Evolutionary conservation across 176 grass and related monocot genomes (phyloP).

Genomic region (Juncus effusus): DNA sequence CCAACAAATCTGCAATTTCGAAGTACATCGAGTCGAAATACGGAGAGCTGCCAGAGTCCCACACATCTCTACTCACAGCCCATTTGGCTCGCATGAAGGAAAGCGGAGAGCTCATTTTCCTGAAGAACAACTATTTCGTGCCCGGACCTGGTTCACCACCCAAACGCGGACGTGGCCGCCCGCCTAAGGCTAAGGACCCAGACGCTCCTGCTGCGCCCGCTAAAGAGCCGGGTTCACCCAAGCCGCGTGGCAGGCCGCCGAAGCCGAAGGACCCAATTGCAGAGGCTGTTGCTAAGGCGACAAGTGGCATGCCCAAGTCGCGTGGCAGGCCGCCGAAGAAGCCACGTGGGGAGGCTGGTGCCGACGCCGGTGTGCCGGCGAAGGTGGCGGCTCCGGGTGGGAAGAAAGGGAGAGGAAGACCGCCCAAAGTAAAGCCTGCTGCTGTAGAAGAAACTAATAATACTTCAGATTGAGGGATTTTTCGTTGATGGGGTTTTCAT

Average conservation of each 20-base stretch:
- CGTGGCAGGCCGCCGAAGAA: constrained; percentile 59
- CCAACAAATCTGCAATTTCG: constrained; percentile 63
- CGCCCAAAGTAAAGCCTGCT: constrained; percentile 51
- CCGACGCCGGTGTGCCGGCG: neutral
- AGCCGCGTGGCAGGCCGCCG: constrained; percentile 51
- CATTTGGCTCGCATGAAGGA: constrained; percentile 74
- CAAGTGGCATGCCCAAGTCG: constrained; percentile 36
- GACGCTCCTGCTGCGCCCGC: neutral
- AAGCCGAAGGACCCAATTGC: constrained; percentile 53
- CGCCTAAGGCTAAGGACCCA: constrained; percentile 43
- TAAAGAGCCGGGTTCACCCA: constrained; percentile 4
- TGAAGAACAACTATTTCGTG: constrained; percentile 53
- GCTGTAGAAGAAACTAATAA: neutral
- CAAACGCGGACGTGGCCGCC: constrained; percentile 67
- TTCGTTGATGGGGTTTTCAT: constrained; percentile 1
- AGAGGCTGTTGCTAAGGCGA: constrained; percentile 34
- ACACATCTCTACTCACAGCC: constrained; percentile 41
- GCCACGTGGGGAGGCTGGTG: constrained; percentile 21
- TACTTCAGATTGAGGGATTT: neutral
- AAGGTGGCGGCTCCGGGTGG: constrained; percentile 1
- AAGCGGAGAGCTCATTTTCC: constrained; percentile 42
- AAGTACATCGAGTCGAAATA: constrained; percentile 58
- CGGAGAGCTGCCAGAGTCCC: constrained; percentile 32
- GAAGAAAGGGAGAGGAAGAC: constrained; percentile 71
- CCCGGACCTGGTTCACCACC: constrained; percentile 45